These are phyloP conservation scores for Pseudozyma sp. DNA, from an alignment of 1,284 basidiomycete species.

Conservation along the genomic window DNA sequence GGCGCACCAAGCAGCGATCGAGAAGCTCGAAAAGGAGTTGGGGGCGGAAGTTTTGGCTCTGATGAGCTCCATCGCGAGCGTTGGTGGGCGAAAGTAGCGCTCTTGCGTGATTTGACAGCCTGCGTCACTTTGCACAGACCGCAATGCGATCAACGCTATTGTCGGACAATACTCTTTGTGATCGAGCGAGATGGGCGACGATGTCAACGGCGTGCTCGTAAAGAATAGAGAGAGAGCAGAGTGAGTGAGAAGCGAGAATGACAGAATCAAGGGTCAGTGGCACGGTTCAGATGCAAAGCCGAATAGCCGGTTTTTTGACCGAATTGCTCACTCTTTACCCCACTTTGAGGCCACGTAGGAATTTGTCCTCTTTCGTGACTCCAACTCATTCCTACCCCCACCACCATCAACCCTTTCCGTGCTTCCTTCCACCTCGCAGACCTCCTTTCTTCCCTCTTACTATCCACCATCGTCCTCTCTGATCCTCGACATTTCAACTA, in stretches of 20 bases:
- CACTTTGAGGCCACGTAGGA: neutral
- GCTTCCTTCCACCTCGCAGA: neutral
- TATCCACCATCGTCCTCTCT: no score
- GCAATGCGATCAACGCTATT: neutral
- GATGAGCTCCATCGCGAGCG: constrained; percentile 29
- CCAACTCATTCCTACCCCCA: neutral
- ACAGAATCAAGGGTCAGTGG: neutral
- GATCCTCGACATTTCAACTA: no score
- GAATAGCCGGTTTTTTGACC: constrained; percentile 11
- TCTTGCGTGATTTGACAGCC: neutral
- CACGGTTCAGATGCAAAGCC: constrained; percentile 1
- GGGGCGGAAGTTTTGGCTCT: constrained; percentile 28
- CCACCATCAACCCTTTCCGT: neutral
- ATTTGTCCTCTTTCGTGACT: neutral
- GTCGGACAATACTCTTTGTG: neutral
- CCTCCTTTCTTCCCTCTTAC: no score
- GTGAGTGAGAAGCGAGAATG: neutral
- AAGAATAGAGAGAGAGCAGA: no score
- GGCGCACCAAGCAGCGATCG: constrained; percentile 15
- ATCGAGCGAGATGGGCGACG: no score
- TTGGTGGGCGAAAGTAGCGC: constrained; percentile 35
- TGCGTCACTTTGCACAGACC: no score
- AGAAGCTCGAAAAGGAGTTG: constrained; percentile 30
- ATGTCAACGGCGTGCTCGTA: no score
- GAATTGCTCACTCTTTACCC: neutral